A percentile compares a stretch with the other conserved stretches of the same genome.
phyloP scores from a whole-genome alignment of 768 basidiomycete species.

The Suillus variegatus region DNA sequence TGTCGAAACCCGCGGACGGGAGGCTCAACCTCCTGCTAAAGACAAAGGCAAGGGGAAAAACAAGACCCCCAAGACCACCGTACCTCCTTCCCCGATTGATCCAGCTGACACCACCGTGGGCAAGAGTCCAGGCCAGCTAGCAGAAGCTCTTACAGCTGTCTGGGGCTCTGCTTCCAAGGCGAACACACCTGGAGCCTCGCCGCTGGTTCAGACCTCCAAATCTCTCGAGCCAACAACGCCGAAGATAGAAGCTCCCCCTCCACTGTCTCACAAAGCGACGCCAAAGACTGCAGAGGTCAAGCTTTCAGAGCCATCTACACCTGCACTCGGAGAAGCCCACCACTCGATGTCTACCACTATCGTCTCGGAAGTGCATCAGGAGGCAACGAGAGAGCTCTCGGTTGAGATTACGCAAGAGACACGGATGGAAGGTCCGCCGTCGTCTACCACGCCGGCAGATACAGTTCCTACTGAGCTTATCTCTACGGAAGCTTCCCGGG shows the following conservation, averaged over 20 bases:
- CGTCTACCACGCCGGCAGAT: constrained; percentile 28
- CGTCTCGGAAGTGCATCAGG: neutral
- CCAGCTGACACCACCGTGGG: constrained; percentile 38
- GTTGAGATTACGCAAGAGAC: constrained; percentile 17
- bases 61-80: constrained; percentile 23
- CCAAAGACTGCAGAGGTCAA: constrained; percentile 13
- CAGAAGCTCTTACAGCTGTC: constrained; percentile 44
- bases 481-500: constrained; percentile 8
- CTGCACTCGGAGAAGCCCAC: constrained; percentile 18
- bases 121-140: constrained; percentile 40
- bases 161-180: constrained; percentile 45
- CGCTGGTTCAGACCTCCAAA: constrained; percentile 22
- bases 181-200: constrained; percentile 30
- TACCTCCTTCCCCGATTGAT: constrained; percentile 32
- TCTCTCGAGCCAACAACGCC: constrained; percentile 27
- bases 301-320: constrained; percentile 7
- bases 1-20: constrained; percentile 15
- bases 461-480: constrained; percentile 25
- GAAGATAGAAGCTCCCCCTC: constrained; percentile 15
- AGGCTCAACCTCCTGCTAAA: constrained; percentile 20
- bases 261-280: constrained; percentile 6
- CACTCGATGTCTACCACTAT: constrained; percentile 4
- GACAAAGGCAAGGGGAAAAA: constrained; percentile 22
- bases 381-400: constrained; percentile 11
- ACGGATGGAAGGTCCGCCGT: constrained; percentile 5